phyloP scores from a whole-genome alignment of 139 green algal species.

The Nannochloris sp. region DNA sequence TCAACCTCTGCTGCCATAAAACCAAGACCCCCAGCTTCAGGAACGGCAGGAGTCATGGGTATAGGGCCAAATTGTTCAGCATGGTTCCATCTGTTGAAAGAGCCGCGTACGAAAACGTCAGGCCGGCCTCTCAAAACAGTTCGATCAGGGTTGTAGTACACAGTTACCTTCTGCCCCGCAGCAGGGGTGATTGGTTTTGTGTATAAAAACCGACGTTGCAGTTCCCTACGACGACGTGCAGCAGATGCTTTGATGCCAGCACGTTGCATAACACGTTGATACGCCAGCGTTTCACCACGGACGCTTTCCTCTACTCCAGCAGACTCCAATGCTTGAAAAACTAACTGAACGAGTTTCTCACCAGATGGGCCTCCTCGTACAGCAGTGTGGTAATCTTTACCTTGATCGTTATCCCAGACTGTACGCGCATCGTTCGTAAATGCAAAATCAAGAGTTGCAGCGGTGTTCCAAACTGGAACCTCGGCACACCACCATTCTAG shows the following conservation, averaged over 20 bases:
- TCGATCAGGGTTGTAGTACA: conserved; percentile 92
- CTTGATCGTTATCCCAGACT: conserved; percentile 78
- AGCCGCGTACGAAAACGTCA: conserved; percentile 68
- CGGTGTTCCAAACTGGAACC: conserved; percentile 49
- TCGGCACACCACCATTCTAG: conserved; percentile 51
- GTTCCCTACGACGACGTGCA: conserved; percentile 44
- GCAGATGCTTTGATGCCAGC: conserved; percentile 41
- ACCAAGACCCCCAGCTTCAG: conserved; percentile 8
- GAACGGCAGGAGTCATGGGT: conserved; percentile 48
- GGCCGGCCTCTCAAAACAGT: conserved; percentile 70
- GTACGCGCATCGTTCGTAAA: conserved; percentile 53
- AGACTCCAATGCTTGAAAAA: conserved; percentile 22
- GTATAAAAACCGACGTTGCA: conserved; percentile 62
- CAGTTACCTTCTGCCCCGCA: conserved; percentile 54
- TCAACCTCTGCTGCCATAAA: conserved; percentile 10
- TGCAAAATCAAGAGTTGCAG: conserved; percentile 70
- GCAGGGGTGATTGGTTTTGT: conserved; percentile 52
- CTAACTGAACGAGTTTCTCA: conserved; percentile 24
- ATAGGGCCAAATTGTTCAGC: conserved; percentile 22
- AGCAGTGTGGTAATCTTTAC: conserved; percentile 61
- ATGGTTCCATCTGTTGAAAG: conserved; percentile 82
- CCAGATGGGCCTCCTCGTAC: conserved; percentile 25
- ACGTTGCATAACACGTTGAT: conserved; percentile 43
- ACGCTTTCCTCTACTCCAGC: neutral
- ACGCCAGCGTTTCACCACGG: conserved; percentile 36